Conservation (phyloP, 2,329 filamentous ascomycete genomes). For the Coniochaeta sp. region DNA sequence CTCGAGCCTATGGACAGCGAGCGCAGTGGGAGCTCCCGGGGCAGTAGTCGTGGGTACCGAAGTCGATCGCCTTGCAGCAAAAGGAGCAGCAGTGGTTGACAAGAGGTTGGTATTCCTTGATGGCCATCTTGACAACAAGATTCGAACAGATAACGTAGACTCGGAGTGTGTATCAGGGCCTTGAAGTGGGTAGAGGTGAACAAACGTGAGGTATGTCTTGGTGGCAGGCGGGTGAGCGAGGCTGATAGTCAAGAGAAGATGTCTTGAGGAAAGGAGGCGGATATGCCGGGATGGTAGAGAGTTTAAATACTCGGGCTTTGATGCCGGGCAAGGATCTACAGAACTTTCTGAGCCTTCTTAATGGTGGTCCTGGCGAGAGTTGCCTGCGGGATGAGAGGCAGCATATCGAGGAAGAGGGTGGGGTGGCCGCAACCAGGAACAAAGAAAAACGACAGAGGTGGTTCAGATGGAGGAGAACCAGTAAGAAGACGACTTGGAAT, state of each 20-base stretch:
- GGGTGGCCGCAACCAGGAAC: neutral
- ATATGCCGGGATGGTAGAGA: neutral
- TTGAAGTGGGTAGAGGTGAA: neutral
- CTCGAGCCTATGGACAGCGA: conserved; percentile 24
- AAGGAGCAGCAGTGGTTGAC: conserved; percentile 44
- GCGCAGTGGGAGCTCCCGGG: conserved; percentile 33
- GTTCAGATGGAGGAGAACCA: neutral
- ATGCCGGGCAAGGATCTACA: neutral
- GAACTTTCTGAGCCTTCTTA: neutral
- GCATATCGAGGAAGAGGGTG: neutral
- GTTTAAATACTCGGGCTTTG: neutral
- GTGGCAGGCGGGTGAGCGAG: neutral
- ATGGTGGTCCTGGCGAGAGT: neutral
- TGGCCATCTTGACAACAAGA: conserved; percentile 18
- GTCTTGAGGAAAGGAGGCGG: neutral
- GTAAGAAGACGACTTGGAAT: neutral
- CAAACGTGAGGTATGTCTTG: neutral
- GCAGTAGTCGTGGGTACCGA: conserved; percentile 44
- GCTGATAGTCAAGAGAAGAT: neutral
- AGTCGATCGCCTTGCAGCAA: conserved; percentile 43
- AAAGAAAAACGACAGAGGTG: neutral
- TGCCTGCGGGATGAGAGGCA: neutral
- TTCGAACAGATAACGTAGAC: neutral
- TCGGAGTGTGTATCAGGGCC: neutral
- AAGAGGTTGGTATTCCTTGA: conserved; percentile 33